Conservation (phyloP, 140 eudicot species). For the Anethum foeniculum region DNA sequence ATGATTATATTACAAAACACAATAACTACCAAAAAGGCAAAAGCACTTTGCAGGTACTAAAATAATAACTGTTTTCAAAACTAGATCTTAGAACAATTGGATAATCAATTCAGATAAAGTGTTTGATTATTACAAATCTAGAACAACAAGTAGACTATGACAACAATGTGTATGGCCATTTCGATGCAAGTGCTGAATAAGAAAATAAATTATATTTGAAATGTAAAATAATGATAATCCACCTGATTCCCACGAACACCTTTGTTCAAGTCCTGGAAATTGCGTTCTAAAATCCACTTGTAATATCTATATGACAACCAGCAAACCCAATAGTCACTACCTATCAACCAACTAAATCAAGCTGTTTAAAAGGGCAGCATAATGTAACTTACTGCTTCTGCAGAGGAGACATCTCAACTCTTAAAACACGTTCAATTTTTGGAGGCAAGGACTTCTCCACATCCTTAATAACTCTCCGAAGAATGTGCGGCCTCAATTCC, state of each 20-base stretch:
- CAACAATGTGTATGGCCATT: not conserved
- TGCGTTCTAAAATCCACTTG: constrained; percentile 98
- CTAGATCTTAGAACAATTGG: not conserved
- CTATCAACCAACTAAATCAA: not conserved
- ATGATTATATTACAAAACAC: not conserved
- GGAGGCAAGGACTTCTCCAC: constrained; percentile 99
- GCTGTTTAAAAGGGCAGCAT: not conserved
- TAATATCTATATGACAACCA: constrained; percentile 53
- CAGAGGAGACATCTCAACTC: constrained; percentile 99
- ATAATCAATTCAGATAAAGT: not conserved
- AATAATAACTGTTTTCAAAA: not conserved
- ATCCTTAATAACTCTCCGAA: constrained; percentile 93
- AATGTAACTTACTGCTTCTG: constrained; percentile 71
- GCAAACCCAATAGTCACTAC: not conserved
- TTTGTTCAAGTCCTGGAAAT: constrained; percentile 93
- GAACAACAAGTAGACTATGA: not conserved
- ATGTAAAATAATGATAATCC: constrained; percentile 6
- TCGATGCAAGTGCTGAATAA: not conserved
- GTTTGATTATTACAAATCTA: not conserved
- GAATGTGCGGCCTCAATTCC: constrained; percentile 97
- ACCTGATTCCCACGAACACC: constrained; percentile 99
- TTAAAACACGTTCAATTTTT: constrained; percentile 89
- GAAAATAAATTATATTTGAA: not conserved
- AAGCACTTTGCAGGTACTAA: not conserved
- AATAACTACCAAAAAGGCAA: not conserved